Evolutionary conservation across 176 grass and related monocot genomes (phyloP).

Genomic region (Otatea glauca): DNA sequence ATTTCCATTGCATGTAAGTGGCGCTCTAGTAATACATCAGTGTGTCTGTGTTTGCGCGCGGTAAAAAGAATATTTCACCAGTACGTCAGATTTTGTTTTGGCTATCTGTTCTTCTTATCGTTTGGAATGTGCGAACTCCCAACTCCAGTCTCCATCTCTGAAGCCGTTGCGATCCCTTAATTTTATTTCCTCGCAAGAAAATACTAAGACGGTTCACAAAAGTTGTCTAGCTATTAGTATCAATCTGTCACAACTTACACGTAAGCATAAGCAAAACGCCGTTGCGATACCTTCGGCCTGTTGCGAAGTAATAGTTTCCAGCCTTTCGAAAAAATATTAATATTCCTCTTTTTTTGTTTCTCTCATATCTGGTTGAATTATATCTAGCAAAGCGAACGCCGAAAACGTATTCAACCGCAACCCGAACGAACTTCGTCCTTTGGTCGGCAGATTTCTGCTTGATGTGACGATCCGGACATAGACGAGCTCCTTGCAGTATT

Average conservation of each 20-base stretch:
- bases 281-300: not conserved
- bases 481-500: not conserved
- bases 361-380: not conserved
- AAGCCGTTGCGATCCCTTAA: no score
- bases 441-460: constrained; percentile 29
- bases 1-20: constrained; percentile 9
- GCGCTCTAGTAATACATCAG: not conserved
- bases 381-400: not conserved
- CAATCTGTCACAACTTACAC: not conserved
- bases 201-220: not conserved
- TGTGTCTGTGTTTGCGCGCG: not conserved
- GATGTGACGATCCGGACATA: not conserved
- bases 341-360: not conserved
- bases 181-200: no score
- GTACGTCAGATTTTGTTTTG: not conserved
- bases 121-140: constrained; percentile 10
- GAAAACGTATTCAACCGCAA: not conserved
- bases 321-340: not conserved
- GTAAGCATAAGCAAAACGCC: not conserved
- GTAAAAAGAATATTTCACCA: constrained; percentile 9
- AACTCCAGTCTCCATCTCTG: not conserved
- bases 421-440: constrained; percentile 6
- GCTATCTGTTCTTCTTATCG: not conserved
- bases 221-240: not conserved
- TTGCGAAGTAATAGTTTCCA: not conserved